Base-by-base conservation (phyloP, 1,139 yeast species). In the Geotrichum australiense region DNA sequence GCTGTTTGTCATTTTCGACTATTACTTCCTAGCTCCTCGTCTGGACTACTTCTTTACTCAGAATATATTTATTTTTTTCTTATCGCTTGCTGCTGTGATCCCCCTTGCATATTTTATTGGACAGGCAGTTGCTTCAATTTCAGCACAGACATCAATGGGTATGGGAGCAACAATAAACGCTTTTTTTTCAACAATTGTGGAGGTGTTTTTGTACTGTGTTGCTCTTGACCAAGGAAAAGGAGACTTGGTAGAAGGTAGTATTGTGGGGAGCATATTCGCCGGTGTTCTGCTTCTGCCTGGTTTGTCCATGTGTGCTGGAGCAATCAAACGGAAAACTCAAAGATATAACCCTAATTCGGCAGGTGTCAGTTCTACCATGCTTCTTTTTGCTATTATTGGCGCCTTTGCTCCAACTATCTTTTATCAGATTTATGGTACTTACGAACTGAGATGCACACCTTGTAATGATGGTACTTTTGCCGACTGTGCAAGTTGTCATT, bases 131-230 rank as follows among this genome's bases (percentile, higher is more conserved):
- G 99, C 99, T 0, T 89, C 97, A 2, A 91, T 91, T 50, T 84
- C 96, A 2, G 97, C 98, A 0, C 98, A 93, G 64, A 86, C 96
- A 0, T 89, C 97, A 0, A 91, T 91, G 97, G 96, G 97, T n/a
- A 80, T 91, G 51, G 98, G 98, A 67, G 98, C 99, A 1, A 96
- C 89, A 1, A 87, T 91, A 53, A 91, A 91, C 62, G 99, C 99
- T 0, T 89, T 93, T 56, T 91, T 91, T 70, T 89, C 98, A 1
- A 89, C 98, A 0, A 74, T 93, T 41, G 97, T 91, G 11, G 99
- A 91, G 59, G 85, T 91, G 20, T 91, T 81, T 60, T 67, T 91
- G 40, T 91, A 91, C 59, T 82, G 95, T 60, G 95, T 91, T 18
- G 98, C 99, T 0, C 68, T 91, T 49, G 70, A 75, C 44, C 94